These are phyloP conservation scores for Coemansia umbellata DNA, from an alignment of 192 early-diverging fungal genomes.

Conservation along the genomic window DNA sequence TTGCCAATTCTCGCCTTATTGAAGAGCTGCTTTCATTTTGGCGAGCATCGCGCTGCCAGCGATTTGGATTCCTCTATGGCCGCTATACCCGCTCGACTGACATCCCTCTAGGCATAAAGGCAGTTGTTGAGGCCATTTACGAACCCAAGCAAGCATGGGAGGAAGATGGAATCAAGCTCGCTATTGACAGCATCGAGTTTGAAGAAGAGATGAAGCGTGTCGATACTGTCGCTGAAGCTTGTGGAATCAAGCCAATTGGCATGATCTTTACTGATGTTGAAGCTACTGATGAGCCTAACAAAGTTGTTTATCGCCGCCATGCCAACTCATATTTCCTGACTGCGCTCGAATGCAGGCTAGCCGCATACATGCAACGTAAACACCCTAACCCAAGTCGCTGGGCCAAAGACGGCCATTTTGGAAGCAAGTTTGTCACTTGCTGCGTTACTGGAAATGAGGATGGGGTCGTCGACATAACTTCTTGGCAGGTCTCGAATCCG, in stretches of 20 bases:
- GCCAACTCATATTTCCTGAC: slow-evolving; percentile 90
- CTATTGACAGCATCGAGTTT: slow-evolving; percentile 57
- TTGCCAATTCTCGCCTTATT: slow-evolving; percentile 74
- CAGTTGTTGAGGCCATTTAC: slow-evolving; percentile 89
- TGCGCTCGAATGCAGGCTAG: slow-evolving; percentile 81
- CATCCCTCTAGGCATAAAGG: slow-evolving; percentile 94
- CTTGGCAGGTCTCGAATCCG: slow-evolving; percentile 92
- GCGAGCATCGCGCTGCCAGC: slow-evolving; percentile 80
- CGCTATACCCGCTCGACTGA: slow-evolving; percentile 84
- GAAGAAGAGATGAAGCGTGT: slow-evolving; percentile 43
- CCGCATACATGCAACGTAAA: slow-evolving; percentile 77
- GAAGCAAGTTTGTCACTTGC: slow-evolving; percentile 92
- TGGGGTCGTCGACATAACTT: slow-evolving; percentile 76
- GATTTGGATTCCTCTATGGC: slow-evolving; percentile 94
- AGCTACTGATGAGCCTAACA: slow-evolving; percentile 71
- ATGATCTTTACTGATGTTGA: slow-evolving; percentile 96
- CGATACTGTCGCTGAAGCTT: slow-evolving; percentile 58
- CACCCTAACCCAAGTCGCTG: slow-evolving; percentile 70
- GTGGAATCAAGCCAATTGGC: slow-evolving; percentile 73
- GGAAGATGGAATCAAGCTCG: slow-evolving; percentile 67
- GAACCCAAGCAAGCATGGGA: slow-evolving; percentile 86
- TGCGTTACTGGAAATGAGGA: slow-evolving; percentile 89
- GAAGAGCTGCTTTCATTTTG: slow-evolving; percentile 84
- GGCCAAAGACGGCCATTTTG: slow-evolving; percentile 74
- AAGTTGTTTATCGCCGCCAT: slow-evolving; percentile 85